Percentiles rank a stretch among this genome's conserved stretches.
These are phyloP conservation scores for Ceratocystis papillata DNA, from an alignment of 2,329 filamentous ascomycete species.

Conservation along the genomic window DNA sequence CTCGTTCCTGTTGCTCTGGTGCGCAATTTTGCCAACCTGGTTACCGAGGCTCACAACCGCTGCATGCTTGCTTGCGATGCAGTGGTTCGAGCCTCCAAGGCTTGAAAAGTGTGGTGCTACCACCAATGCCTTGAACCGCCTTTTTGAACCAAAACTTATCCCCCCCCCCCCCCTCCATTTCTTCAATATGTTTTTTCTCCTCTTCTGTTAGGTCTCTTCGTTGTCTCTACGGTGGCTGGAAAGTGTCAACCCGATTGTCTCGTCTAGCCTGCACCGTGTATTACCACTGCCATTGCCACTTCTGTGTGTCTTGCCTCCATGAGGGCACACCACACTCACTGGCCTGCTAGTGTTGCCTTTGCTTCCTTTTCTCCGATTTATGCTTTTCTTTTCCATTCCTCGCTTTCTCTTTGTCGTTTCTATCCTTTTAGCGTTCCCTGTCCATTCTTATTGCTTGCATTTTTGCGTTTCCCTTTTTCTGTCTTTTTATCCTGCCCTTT, in stretches of 20 bases:
- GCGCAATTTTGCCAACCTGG: conserved; percentile 82
- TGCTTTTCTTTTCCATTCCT: neutral
- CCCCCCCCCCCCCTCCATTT: neutral
- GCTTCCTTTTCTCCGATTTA: too few relatives aligned
- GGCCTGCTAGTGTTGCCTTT: too few relatives aligned
- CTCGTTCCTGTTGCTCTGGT: conserved; percentile 88
- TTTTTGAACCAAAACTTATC: conserved; percentile 5
- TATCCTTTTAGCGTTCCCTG: neutral
- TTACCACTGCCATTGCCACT: conserved; percentile 8
- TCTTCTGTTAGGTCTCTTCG: conserved; percentile 15
- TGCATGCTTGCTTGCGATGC: conserved; percentile 6
- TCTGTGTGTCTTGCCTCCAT: neutral
- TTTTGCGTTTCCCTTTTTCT: neutral
- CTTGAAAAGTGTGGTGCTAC: conserved; percentile 13
- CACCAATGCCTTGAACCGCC: conserved; percentile 14
- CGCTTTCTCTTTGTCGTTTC: neutral
- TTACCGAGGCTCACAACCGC: conserved; percentile 54
- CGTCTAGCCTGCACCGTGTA: conserved; percentile 10
- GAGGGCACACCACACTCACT: neutral
- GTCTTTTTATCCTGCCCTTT: neutral
- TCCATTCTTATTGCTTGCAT: neutral
- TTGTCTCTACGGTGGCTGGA: conserved; percentile 11
- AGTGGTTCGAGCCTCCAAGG: conserved; percentile 14
- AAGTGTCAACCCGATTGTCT: conserved; percentile 8
- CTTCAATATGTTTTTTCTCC: conserved; percentile 20